Conservation (phyloP, 1,284 basidiomycete genomes). For the Meira nashicola region DNA sequence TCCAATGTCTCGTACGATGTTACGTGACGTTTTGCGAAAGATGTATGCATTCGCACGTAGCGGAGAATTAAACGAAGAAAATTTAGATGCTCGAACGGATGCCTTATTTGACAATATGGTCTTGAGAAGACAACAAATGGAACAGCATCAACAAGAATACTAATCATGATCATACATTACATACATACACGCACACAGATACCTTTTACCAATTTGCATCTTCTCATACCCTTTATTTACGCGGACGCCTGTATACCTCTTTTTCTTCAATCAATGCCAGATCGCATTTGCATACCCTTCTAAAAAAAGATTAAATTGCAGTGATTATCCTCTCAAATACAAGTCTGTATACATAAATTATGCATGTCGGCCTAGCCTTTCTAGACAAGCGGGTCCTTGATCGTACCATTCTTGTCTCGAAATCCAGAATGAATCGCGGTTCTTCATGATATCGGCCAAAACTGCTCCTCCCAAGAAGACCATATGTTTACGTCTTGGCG, state of each 20-base stretch:
- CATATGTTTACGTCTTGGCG: slow-evolving; percentile 96
- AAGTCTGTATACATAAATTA: slow-evolving; percentile 14
- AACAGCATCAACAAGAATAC: background rate
- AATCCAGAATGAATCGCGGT: slow-evolving; percentile 79
- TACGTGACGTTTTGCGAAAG: slow-evolving; percentile 26
- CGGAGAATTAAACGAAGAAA: slow-evolving; percentile 10
- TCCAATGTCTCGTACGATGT: slow-evolving; percentile 24
- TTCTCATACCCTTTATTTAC: background rate
- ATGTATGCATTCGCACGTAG: slow-evolving; percentile 2
- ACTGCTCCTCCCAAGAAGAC: slow-evolving; percentile 89
- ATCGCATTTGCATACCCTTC: background rate
- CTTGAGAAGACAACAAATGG: background rate
- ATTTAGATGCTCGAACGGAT: slow-evolving; percentile 10
- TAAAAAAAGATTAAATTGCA: background rate
- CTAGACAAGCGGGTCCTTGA: slow-evolving; percentile 44
- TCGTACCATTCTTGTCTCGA: slow-evolving; percentile 52
- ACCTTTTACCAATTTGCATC: background rate
- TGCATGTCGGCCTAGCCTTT: slow-evolving; percentile 46
- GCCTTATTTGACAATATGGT: slow-evolving; percentile 8
- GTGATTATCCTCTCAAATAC: background rate
- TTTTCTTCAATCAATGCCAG: background rate
- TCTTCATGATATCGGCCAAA: slow-evolving; percentile 93
- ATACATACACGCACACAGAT: background rate
- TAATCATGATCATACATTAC: background rate
- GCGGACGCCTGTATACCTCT: background rate